Conservation (phyloP, 2,329 filamentous ascomycete species). For the Colletotrichum sp. region DNA sequence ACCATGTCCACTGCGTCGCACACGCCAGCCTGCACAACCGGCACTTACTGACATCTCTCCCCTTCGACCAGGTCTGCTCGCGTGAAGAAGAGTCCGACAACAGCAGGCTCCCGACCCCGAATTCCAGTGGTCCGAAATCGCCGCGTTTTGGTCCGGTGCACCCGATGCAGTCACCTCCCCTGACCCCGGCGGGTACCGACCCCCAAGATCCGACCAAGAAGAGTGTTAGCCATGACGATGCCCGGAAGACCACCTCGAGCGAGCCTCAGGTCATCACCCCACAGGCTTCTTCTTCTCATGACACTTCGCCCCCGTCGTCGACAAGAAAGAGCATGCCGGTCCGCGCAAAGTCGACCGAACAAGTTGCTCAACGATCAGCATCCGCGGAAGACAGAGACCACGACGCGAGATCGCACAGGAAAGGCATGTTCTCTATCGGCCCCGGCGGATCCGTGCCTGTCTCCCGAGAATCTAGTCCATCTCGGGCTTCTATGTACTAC, state of each 20-base stretch:
- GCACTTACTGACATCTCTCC: conserved; percentile 28
- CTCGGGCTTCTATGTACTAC: conserved; percentile 66
- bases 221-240: conserved; percentile 28
- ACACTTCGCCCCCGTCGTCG: conserved; percentile 48
- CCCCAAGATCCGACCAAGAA: conserved; percentile 39
- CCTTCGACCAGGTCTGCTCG: conserved; percentile 56
- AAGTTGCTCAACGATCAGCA: conserved; percentile 44
- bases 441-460: conserved; percentile 56
- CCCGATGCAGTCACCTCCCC: conserved; percentile 83
- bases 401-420: conserved; percentile 48
- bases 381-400: conserved; percentile 40
- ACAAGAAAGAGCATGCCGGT: conserved; percentile 44
- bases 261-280: conserved; percentile 65
- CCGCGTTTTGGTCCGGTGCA: conserved; percentile 71
- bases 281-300: conserved; percentile 65
- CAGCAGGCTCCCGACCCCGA: conserved; percentile 68
- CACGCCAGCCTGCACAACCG: conserved; percentile 11
- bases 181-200: conserved; percentile 82
- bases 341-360: conserved; percentile 47
- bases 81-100: conserved; percentile 65
- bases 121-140: conserved; percentile 67
- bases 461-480: conserved; percentile 69
- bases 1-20: neutral
- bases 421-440: conserved; percentile 57
- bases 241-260: conserved; percentile 37